Evolutionary conservation across 768 basidiomycete species (phyloP).

Genomic region (Rhizopogon vesiculosus): DNA sequence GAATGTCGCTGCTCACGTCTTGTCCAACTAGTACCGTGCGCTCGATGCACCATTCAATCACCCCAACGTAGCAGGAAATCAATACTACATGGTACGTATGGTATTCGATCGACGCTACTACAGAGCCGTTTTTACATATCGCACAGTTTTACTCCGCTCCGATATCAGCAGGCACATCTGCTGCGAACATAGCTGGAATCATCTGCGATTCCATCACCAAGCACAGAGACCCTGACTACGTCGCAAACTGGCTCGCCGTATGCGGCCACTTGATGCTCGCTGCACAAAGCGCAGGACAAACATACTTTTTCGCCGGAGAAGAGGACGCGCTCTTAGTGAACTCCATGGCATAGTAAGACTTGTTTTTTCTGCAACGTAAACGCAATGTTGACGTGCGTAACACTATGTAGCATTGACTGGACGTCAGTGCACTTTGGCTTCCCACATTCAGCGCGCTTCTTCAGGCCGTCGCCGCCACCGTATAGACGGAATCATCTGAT

Average conservation of each 20-base stretch:
- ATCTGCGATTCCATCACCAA: constrained; percentile 12
- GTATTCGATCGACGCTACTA: not conserved
- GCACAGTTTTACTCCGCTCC: constrained; percentile 7
- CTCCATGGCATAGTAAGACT: constrained; percentile 16
- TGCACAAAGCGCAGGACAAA: constrained; percentile 9
- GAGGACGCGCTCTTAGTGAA: constrained; percentile 11
- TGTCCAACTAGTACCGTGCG: constrained; percentile 11
- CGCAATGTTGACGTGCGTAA: not conserved
- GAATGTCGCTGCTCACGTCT: not conserved
- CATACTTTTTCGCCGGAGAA: constrained; percentile 5
- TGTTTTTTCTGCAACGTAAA: too few species aligned
- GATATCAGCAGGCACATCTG: constrained; percentile 8
- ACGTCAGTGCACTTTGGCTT: constrained; percentile 13
- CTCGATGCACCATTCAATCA: constrained; percentile 11
- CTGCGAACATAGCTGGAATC: constrained; percentile 10
- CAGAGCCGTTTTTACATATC: not conserved
- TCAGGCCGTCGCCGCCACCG: constrained; percentile 6
- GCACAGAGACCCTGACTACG: constrained; percentile 9
- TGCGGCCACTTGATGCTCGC: constrained; percentile 14
- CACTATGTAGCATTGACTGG: constrained; percentile 13
- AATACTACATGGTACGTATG: constrained; percentile 15
- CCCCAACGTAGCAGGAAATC: constrained; percentile 12
- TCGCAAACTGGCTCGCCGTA: constrained; percentile 12
- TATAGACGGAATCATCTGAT: not conserved
- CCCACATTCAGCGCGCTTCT: constrained; percentile 10